Conservation (phyloP, 495 filamentous ascomycete species). For the Clohesyomyces aquaticus region DNA sequence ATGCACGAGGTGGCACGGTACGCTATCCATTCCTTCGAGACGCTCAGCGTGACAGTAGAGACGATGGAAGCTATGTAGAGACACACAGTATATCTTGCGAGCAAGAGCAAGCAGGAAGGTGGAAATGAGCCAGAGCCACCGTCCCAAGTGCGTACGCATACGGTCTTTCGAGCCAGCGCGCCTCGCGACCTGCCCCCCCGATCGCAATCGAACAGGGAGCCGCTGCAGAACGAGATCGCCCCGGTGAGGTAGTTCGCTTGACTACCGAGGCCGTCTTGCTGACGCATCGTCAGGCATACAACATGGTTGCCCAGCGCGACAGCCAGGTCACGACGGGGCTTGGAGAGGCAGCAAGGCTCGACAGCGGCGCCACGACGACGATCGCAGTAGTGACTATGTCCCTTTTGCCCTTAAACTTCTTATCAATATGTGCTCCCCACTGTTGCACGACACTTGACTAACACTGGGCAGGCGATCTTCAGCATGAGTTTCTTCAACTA, state of each 20-base stretch:
- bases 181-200: constrained; percentile 11
- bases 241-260: neutral
- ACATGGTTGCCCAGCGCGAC: constrained; percentile 8
- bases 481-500: constrained; percentile 17
- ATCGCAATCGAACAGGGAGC: constrained; percentile 16
- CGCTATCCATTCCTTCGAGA: constrained; percentile 22
- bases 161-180: constrained; percentile 8
- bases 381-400: constrained; percentile 17
- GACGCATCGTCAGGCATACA: constrained; percentile 7
- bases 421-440: constrained; percentile 2
- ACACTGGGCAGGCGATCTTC: constrained; percentile 6
- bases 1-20: constrained; percentile 19
- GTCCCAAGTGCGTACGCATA: neutral
- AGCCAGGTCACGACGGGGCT: neutral
- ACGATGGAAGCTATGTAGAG: constrained; percentile 11
- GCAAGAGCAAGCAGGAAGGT: neutral
- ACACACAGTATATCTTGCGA: neutral
- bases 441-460: neutral
- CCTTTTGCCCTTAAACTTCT: constrained; percentile 12
- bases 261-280: neutral
- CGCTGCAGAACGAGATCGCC: constrained; percentile 18
- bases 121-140: neutral
- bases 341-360: constrained; percentile 17
- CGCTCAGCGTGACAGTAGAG: constrained; percentile 16
- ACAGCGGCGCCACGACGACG: constrained; percentile 8